Percentiles rank a stretch among this genome's conserved stretches.
These are phyloP conservation scores for Syzygium aromaticum DNA, from an alignment of 345 rosid genomes.

Conservation along the genomic window DNA sequence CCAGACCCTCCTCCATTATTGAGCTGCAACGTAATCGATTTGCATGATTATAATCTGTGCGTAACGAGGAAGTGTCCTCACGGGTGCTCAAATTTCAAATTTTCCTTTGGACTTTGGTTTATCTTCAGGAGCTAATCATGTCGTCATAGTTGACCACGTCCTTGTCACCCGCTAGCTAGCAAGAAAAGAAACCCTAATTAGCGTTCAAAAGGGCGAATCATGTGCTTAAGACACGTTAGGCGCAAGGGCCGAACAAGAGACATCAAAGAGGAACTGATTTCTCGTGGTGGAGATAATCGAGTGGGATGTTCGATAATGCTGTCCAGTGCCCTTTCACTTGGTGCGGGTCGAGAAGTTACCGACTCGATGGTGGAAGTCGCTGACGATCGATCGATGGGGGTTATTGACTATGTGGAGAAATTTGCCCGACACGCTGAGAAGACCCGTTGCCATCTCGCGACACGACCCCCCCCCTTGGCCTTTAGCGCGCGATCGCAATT, in stretches of 20 bases:
- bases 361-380: background rate
- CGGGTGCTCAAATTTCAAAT: background rate
- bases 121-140: background rate
- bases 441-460: too few species aligned
- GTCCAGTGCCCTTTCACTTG: background rate
- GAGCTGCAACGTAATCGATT: background rate
- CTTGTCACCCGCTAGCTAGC: background rate
- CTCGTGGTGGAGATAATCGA: background rate
- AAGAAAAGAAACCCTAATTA: background rate
- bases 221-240: background rate
- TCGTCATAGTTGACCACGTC: background rate
- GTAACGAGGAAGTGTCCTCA: background rate
- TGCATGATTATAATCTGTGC: background rate
- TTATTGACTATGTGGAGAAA: background rate
- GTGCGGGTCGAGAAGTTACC: background rate
- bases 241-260: too few species aligned
- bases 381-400: background rate
- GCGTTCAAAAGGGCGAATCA: background rate
- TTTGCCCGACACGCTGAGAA: background rate
- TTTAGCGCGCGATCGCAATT: too few species aligned
- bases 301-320: fast-evolving
- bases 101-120: too few species aligned
- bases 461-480: too few species aligned
- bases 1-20: background rate
- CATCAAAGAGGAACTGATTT: too few species aligned